Percentiles rank a stretch among this genome's conserved stretches.
These are phyloP conservation scores for Bryum argenteum DNA, from an alignment of 225 moss, liverwort and hornwort genomes.

Conservation along the genomic window DNA sequence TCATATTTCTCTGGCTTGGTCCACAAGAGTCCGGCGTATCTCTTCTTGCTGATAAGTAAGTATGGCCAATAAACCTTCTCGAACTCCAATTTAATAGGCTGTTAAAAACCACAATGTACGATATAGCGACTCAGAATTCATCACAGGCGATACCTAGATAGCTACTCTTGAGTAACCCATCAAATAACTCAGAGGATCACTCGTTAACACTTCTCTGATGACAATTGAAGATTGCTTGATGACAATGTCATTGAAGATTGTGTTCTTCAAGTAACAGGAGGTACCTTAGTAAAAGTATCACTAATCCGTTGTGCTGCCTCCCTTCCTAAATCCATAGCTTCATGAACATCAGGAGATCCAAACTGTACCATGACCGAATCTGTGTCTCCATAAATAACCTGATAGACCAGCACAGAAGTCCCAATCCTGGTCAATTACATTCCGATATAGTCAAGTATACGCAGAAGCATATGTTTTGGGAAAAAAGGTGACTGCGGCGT, in stretches of 20 bases:
- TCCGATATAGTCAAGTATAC: background rate
- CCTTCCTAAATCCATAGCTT: slow-evolving; percentile 92
- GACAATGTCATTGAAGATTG: background rate
- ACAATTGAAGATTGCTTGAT: background rate
- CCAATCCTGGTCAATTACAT: slow-evolving; percentile 13
- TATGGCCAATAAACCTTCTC: slow-evolving; percentile 99
- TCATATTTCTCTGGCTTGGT: slow-evolving; percentile 92
- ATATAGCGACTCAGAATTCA: slow-evolving; percentile 21
- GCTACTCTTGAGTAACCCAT: slow-evolving; percentile 19
- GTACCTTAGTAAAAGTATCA: slow-evolving; percentile 92
- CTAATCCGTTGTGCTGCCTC: slow-evolving; percentile 96
- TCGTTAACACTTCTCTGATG: background rate
- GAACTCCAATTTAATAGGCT: slow-evolving; percentile 99
- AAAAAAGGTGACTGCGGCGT: slow-evolving; percentile 1
- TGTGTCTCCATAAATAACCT: slow-evolving; percentile 99
- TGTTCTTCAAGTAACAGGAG: background rate
- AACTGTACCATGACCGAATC: slow-evolving; percentile 99
- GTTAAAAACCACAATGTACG: slow-evolving; percentile 20
- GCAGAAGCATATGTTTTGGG: slow-evolving; percentile 6
- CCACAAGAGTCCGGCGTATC: slow-evolving; percentile 98
- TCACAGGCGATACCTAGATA: slow-evolving; percentile 18
- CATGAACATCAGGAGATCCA: slow-evolving; percentile 86
- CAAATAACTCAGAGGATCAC: background rate
- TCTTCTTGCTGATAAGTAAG: slow-evolving; percentile 96
- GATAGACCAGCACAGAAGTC: slow-evolving; percentile 26